Evolutionary conservation across 345 rosid species (phyloP), one percentile per base, ranked within the genome.

Genomic region (Psidium guajava): DNA sequence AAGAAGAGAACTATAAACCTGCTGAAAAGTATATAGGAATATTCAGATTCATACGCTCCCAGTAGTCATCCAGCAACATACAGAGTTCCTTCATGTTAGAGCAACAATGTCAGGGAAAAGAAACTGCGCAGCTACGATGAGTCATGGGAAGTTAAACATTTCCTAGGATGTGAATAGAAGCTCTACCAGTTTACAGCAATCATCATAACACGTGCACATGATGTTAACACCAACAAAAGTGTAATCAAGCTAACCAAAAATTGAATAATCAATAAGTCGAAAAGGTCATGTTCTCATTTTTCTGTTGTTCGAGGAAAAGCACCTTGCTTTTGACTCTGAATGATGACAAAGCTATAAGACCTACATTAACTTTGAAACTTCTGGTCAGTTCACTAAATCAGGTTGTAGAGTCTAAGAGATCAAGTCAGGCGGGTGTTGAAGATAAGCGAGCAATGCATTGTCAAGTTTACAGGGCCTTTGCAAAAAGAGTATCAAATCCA

Each of bases 21-120:
- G 99, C 92, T 40, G 99, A 96, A 90, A 97, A 97, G 91, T 94
- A 97, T 75, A 97, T 95, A 10, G 99, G 99, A 93, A 96, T 95
- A 54, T 92, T 92, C 86, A 97, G 89, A 89, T 93, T 96, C 98
- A 96, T 91, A 83, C 98, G 98, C 86, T 96, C 99, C 99, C 99
- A 96, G 91, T 96, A 97, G 87, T 97, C 98, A 86, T 97, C 99
- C 88, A 97, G 92, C 89, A 97, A 88, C 90, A 96, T 93, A 87
- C 99, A 94, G 44, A 96, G 94, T 87, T 97, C 99, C 99, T 97
- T 42, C 42, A 81, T 53, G 56, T 44, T 50, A 2, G 20, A 82
- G 83, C 83, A 86, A 50, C n/a, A 69, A 52, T 52, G 86, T 57
- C 32, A 27, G 73, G 59, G 50, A 21, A 24, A 82, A 32, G 74